phyloP scores from a whole-genome alignment of 139 green algal species.

The Deuterostichococcus epilithicus region DNA sequence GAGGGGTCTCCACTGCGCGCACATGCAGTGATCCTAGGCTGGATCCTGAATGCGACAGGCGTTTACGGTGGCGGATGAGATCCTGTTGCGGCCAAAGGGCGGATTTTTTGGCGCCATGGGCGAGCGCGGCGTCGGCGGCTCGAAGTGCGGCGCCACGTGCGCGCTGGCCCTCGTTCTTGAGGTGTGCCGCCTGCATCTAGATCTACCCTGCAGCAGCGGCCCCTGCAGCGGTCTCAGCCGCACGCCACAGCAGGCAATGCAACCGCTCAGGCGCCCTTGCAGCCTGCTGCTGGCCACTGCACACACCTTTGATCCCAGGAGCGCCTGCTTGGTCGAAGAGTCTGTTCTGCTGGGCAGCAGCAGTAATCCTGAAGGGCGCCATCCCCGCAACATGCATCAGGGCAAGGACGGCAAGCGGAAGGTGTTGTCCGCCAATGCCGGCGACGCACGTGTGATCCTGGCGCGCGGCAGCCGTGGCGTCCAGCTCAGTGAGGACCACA shows the following conservation, averaged over 20 bases:
- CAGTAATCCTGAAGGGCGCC: constrained; percentile 1
- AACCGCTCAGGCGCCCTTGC: too few relatives aligned
- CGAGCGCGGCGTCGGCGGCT: constrained; percentile 83
- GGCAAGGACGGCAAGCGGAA: constrained; percentile 18
- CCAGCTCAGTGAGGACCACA: constrained; percentile 86
- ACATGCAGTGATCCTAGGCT: background rate
- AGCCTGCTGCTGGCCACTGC: constrained; percentile 3
- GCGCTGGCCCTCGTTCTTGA: constrained; percentile 53
- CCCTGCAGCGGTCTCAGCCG: too few relatives aligned
- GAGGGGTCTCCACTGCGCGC: too few relatives aligned
- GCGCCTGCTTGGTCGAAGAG: background rate
- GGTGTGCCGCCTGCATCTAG: background rate
- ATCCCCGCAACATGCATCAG: too few relatives aligned
- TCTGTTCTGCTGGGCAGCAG: too few relatives aligned
- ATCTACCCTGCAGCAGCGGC: too few relatives aligned
- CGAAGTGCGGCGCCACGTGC: constrained; percentile 82
- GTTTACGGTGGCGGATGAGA: constrained; percentile 43
- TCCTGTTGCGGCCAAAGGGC: constrained; percentile 55
- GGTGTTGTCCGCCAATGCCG: constrained; percentile 82
- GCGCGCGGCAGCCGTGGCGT: constrained; percentile 47
- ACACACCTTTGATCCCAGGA: too few relatives aligned
- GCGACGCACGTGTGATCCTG: constrained; percentile 86
- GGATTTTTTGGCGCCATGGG: constrained; percentile 78
- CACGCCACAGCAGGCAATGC: background rate
- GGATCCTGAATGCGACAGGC: background rate